Evolutionary conservation across 306 rosid species (phyloP), one percentile per base, ranked within the genome.

Genomic region (Cicer cuneatum): DNA sequence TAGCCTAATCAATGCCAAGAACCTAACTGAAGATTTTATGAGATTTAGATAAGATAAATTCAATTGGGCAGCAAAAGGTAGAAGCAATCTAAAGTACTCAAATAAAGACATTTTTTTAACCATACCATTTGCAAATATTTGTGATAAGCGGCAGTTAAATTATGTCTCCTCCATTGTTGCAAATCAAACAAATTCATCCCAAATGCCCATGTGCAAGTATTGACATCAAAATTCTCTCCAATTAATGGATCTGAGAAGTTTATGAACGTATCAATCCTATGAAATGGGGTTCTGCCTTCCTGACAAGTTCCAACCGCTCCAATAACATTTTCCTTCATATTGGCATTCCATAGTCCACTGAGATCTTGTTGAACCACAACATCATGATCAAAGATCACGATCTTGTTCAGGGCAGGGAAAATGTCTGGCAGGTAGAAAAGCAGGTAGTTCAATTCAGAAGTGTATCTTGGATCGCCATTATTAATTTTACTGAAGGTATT

Each of bases 311-410:
- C 75, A 77, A 77, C 75, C 8, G 81, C 81, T 77, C 70, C 70
- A 6, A 46, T 58, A 45, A 77, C 63, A 4, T 69, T 77, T 46
- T 35, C 75, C 40, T 69, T 77, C 75, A 77, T 58, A 59, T 77
- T 6, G 41, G 15, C 8, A 68, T 47, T 69, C 81, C 81, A 77
- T 21, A 77, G 75, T 58, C 8, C 81, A 38, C 70, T 58, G 45
- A 77, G 81, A 69, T 77, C 81, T 47, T 58, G 75, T 59, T 77
- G 81, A 56, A 77, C 81, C 70, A 77, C 81, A 69, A 77, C 81
- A 77, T 77, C 81, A 47, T 77, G 81, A 46, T 77, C 81, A 35
- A 77, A 77, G 10, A 77, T 57, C 53, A 69, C 54, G n/a, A 77
- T 59, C 75, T 58, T 77, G 45, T 69, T 58, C 21, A 77, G 69